Evolutionary conservation across 176 grass and related monocot species (phyloP), one percentile per base, ranked within the genome.

Genomic region (Guadua angustifolia): DNA sequence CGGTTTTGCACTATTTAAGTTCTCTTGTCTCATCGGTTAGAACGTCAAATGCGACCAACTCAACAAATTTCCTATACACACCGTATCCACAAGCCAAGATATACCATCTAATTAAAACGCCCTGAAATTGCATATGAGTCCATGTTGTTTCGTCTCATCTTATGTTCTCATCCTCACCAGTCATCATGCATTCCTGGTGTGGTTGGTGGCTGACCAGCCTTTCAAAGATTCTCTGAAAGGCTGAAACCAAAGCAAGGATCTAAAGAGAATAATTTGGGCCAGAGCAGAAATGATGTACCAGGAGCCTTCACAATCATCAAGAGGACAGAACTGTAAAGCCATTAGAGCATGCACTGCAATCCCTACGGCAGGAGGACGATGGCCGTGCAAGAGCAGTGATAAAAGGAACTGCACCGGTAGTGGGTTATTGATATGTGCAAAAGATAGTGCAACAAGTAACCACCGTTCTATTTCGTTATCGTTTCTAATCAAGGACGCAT

Each of bases 171-270:
- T 59, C 75, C 7, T 47, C 26, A 33, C 33, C 24, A 4, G 63
- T 6, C 33, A 82, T 58, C 56, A 58, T 65, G 39, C 55, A 62
- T 7, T 25, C 46, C 26, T 62, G 43, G 65, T 35, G 71, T n/a
- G 72, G 29, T 59, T 51, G 70, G 35, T 35, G 43, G 16, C 38
- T 80, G 38, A 69, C 22, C 65, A 66, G 56, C 14, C 65, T 77
- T 65, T 72, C 19, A 82, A n/a, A 86, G 59, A 86, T 68, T 35
- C 73, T 89, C 69, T 75, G 50, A 67, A 21, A 67, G 7, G 26
- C 58, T 42, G 44, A 6, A 75, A 5, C 65, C 47, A 82, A 78
- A 51, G 65, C 71, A 45, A 63, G 81, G 55, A 26, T n/a, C 66
- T 43, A n/a, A 56, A 35, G 5, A 39, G 26, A 39, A 36, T 14